Evolutionary conservation across 331 rosid species (phyloP).

Genomic region (Malus hybrid): DNA sequence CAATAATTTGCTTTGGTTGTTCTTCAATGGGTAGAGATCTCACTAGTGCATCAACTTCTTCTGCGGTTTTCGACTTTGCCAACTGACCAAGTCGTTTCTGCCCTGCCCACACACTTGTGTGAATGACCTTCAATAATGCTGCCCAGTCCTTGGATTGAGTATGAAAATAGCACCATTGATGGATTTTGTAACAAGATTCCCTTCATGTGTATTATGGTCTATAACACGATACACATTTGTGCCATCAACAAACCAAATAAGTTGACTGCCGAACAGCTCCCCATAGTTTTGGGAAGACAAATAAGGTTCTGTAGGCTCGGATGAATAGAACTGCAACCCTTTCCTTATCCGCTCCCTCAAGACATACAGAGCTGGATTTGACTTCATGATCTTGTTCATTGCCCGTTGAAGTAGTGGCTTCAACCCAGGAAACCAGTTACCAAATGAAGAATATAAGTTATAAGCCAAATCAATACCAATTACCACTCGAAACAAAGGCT

Average conservation of each 20-base stretch:
- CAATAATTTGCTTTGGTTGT: too few species aligned
- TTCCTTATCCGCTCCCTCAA: constrained; percentile 96
- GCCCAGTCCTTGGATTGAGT: constrained; percentile 53
- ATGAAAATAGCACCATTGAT: constrained; percentile 95
- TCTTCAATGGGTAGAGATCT: too few species aligned
- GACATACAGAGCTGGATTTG: constrained; percentile 98
- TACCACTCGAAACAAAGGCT: constrained; percentile 45
- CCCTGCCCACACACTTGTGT: too few species aligned
- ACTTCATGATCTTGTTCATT: constrained; percentile 99
- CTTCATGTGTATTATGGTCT: constrained; percentile 93
- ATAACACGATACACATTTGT: constrained; percentile 97
- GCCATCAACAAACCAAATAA: constrained; percentile 98
- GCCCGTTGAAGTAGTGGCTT: constrained; percentile 95
- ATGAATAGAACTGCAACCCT: constrained; percentile 94
- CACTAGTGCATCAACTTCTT: too few species aligned
- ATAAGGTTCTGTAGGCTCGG: constrained; percentile 98
- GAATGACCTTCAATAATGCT: too few species aligned
- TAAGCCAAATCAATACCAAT: constrained; percentile 95
- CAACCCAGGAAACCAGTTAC: constrained; percentile 99
- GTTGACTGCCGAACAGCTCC: constrained; percentile 96
- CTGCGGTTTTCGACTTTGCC: too few species aligned
- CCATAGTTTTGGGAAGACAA: constrained; percentile 96
- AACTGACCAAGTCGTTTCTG: too few species aligned
- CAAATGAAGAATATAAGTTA: constrained; percentile 95
- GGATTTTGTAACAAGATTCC: constrained; percentile 95